Conservation (phyloP, 345 rosid species). For the Reutealis trisperma region DNA sequence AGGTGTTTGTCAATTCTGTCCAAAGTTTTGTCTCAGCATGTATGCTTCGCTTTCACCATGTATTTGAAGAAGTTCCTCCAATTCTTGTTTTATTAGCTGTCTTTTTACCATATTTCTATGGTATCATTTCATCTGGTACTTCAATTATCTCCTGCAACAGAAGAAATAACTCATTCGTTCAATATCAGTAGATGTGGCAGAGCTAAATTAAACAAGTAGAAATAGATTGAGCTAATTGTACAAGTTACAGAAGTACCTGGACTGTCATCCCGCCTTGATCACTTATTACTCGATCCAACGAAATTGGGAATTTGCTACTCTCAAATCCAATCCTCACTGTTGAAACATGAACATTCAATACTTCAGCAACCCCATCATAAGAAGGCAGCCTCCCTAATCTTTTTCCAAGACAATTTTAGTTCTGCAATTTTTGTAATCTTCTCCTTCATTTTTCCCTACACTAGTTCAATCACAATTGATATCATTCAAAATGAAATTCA, state of each 20-base stretch:
- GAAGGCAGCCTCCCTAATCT: slow-evolving; percentile 39
- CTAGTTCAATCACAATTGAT: not conserved
- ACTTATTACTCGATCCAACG: slow-evolving; percentile 39
- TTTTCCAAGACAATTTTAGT: slow-evolving; percentile 35
- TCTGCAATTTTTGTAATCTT: slow-evolving; percentile 48
- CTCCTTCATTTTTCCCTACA: slow-evolving; percentile 54
- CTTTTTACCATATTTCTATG: slow-evolving; percentile 44
- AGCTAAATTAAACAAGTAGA: not conserved
- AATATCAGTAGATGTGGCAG: not conserved
- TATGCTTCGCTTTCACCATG: slow-evolving; percentile 39
- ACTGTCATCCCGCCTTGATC: slow-evolving; percentile 45
- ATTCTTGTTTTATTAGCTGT: slow-evolving; percentile 23
- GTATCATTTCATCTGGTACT: slow-evolving; percentile 50
- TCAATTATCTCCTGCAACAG: slow-evolving; percentile 48
- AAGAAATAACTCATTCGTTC: not conserved
- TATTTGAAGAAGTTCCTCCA: slow-evolving; percentile 21
- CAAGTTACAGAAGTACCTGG: slow-evolving; percentile 33
- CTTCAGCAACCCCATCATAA: slow-evolving; percentile 51
- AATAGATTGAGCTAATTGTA: not conserved
- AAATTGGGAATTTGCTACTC: slow-evolving; percentile 44
- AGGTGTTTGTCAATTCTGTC: slow-evolving; percentile 50
- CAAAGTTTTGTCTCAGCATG: slow-evolving; percentile 42
- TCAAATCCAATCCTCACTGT: slow-evolving; percentile 44
- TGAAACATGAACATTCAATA: slow-evolving; percentile 43
- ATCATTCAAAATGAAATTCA: not conserved